These are phyloP conservation scores for Trichophyton simii DNA, from an alignment of 2,329 filamentous ascomycete genomes.

Conservation along the genomic window DNA sequence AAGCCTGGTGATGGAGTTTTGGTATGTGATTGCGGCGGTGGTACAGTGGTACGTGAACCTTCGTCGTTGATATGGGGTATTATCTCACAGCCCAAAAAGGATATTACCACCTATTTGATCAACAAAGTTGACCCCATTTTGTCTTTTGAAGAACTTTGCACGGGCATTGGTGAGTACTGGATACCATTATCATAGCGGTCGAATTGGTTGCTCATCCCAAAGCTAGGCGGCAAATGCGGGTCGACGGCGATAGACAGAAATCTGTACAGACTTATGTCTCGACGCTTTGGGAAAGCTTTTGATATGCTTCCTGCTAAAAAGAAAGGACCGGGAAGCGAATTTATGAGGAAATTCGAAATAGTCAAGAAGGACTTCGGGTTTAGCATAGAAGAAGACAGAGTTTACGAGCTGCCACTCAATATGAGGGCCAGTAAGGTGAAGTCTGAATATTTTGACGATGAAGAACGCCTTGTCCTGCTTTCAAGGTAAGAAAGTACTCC, in stretches of 20 bases:
- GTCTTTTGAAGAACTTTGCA: constrained; percentile 12
- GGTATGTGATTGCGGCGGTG: background rate
- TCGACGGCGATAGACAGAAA: constrained; percentile 24
- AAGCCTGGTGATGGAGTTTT: background rate
- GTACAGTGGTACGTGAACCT: background rate
- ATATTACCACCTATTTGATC: background rate
- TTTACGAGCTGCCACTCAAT: constrained; percentile 13
- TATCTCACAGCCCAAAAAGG: background rate
- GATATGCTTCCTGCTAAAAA: constrained; percentile 14
- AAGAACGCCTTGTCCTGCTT: constrained; percentile 7
- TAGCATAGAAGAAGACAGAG: background rate
- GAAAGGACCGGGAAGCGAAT: constrained; percentile 21
- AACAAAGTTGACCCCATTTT: constrained; percentile 6
- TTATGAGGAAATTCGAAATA: constrained; percentile 26
- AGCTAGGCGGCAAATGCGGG: constrained; percentile 23
- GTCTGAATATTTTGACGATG: constrained; percentile 9
- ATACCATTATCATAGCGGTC: background rate
- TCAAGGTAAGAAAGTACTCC: constrained; percentile 1
- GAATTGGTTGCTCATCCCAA: background rate
- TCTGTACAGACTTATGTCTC: constrained; percentile 21
- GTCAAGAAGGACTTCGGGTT: constrained; percentile 22
- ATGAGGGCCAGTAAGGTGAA: constrained; percentile 8
- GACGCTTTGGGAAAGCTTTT: constrained; percentile 21
- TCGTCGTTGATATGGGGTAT: background rate
- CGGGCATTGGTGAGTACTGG: constrained; percentile 2